Evolutionary conservation across 129 eudicot species (phyloP), one percentile per base, ranked within the genome.

Genomic region (Saposhnikovia divaricata): DNA sequence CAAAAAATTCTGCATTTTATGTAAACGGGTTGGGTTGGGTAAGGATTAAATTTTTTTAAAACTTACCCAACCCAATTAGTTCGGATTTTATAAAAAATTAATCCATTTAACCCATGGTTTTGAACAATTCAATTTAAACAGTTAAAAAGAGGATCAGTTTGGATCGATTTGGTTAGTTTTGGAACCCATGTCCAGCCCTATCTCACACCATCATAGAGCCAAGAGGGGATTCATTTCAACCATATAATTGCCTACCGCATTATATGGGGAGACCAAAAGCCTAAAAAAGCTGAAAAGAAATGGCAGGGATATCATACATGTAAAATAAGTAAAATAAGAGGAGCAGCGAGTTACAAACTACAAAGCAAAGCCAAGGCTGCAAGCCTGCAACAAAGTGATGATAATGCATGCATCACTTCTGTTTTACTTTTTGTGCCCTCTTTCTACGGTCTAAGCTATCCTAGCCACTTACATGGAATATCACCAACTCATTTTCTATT

Each of bases 221-320:
- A 3, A 40, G 4, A 34, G 25, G 69, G 34, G 15, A 9, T n/a
- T 61, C 16, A 61, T n/a, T 9, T 61, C 69, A 61, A 61, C 4
- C 25, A n/a, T n/a, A 25, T 61, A 28, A 61, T 61, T n/a, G 69
- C 69, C 69, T n/a, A 61, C 69, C 69, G 69, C 69, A 61, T 61
- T 61, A 61, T 25, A n/a, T 61, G 69, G 6, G 15, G 31, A 9
- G 69, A n/a, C 34, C 69, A 61, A 61, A 61, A 61, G 69, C 69
- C 69, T 61, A 61, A n/a, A n/a, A 61, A 25, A 25, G 15, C 34
- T 61, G 69, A 61, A 61, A 61, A 61, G 69, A 61, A 61, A 61
- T 23, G 68, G 68, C 28, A n/a, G 68, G 7, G 68, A 57, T 34
- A 1, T 34, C 2, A 34, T 34, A 34, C 37, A 34, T 34, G 37